Conservation (phyloP, 352 stramenopile genomes). For the Phytophthora meadii region DNA sequence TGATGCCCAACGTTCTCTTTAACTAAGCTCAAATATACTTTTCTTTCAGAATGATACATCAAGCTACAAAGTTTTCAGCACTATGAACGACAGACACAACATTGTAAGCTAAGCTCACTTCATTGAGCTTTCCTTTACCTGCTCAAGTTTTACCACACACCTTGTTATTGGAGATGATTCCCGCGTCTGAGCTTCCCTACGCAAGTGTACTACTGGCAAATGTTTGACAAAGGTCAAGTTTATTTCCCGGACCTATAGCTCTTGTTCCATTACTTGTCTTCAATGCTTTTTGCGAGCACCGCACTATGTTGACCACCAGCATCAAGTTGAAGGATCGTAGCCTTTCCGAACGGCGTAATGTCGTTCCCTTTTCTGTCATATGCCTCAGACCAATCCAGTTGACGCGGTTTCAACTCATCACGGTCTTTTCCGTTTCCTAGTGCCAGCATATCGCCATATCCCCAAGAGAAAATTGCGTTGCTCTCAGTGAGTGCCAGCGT, state of each 20-base stretch:
- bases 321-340: slow-evolving; percentile 76
- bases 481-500: slow-evolving; percentile 80
- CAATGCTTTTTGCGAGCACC: slow-evolving; percentile 57
- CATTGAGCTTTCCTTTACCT: no score
- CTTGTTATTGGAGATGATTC: no score
- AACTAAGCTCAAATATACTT: slow-evolving; percentile 18
- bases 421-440: slow-evolving; percentile 87
- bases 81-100: no score
- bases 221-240: slow-evolving; percentile 14
- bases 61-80: no score
- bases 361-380: slow-evolving; percentile 6
- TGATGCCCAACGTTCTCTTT: neutral
- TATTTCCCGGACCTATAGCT: slow-evolving; percentile 8
- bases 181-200: no score
- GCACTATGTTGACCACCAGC: slow-evolving; percentile 90
- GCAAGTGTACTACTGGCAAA: no score
- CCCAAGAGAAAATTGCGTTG: slow-evolving; percentile 89
- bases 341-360: slow-evolving; percentile 53
- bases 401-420: slow-evolving; percentile 77
- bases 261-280: slow-evolving; percentile 22
- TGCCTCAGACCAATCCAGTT: slow-evolving; percentile 76
- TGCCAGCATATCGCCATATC: slow-evolving; percentile 93
- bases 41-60: neutral
- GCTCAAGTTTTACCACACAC: no score
- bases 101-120: no score